Evolutionary conservation across 2,329 filamentous ascomycete genomes (phyloP).

Genomic region (Helotiales sp.): DNA sequence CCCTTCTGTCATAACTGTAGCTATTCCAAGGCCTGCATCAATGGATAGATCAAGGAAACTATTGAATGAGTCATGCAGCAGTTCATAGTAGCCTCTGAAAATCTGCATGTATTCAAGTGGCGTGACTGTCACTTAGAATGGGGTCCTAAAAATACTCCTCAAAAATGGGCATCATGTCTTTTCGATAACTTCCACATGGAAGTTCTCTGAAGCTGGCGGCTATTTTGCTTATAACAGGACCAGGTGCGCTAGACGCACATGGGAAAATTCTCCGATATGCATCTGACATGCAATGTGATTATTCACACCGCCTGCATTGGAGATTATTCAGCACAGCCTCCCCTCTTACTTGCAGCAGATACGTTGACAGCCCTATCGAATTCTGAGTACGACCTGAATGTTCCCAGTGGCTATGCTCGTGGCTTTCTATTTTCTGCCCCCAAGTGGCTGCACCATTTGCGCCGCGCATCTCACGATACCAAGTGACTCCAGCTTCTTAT

Average conservation of each 20-base stretch:
- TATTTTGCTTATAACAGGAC: slow-evolving; percentile 10
- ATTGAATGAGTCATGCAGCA: not conserved
- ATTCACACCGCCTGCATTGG: slow-evolving; percentile 2
- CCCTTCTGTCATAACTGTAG: not conserved
- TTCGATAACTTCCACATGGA: not conserved
- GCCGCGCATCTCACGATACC: not conserved
- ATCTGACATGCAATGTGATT: slow-evolving; percentile 8
- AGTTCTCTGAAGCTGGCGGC: not conserved
- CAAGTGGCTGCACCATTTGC: not conserved
- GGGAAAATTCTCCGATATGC: not conserved
- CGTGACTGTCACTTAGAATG: not conserved
- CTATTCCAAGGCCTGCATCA: not conserved
- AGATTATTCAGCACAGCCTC: slow-evolving; percentile 4
- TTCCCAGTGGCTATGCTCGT: not conserved
- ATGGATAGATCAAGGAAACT: not conserved
- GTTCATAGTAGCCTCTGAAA: not conserved
- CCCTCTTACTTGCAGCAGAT: not conserved
- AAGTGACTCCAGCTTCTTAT: not conserved
- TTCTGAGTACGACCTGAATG: not conserved
- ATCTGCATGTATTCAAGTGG: not conserved
- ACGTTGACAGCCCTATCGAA: not conserved
- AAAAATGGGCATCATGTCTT: not conserved
- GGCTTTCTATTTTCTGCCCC: slow-evolving; percentile 6
- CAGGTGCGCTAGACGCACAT: slow-evolving; percentile 10
- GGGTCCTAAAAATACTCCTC: not conserved